phyloP scores from a whole-genome alignment of 169 alveolate genomes.

The Cryptosporidium ryanae region DNA sequence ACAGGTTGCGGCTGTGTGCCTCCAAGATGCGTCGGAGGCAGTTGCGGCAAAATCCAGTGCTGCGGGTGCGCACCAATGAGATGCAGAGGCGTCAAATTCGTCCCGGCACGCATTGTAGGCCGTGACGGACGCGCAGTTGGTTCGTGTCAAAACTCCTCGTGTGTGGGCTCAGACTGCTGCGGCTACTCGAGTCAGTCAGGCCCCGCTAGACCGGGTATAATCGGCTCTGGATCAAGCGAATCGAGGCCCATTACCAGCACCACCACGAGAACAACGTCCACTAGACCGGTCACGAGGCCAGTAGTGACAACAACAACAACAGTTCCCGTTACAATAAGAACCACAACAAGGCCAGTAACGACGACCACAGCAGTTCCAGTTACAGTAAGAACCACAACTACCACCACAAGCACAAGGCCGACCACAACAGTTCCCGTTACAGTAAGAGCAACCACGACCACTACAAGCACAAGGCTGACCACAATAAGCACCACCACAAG shows the following conservation, averaged over 20 bases:
- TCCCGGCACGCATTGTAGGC: conserved; percentile 62
- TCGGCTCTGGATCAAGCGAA: background rate
- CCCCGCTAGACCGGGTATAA: background rate
- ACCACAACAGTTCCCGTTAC: background rate
- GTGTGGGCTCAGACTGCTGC: background rate
- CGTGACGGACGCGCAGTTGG: conserved; percentile 49
- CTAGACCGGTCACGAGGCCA: background rate
- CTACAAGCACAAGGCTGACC: conserved; percentile 3
- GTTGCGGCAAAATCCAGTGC: conserved; percentile 15
- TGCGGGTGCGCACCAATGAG: conserved; percentile 46
- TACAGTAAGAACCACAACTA: background rate
- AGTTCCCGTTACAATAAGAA: background rate
- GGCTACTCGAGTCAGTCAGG: background rate
- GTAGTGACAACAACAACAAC: background rate
- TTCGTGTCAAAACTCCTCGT: conserved; percentile 7
- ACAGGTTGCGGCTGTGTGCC: conserved; percentile 27
- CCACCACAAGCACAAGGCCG: conserved; percentile 10
- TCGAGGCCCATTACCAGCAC: background rate
- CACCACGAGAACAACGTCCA: conserved; percentile 2
- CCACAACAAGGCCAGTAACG: background rate
- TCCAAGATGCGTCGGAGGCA: conserved; percentile 53
- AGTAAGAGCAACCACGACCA: background rate
- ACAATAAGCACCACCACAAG: conserved; percentile 26
- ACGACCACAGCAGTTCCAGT: background rate
- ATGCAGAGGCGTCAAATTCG: conserved; percentile 39